A percentile compares a stretch with the other conserved stretches of the same genome.
phyloP scores from a whole-genome alignment of 2,329 filamentous ascomycete species.

The Gremmenia infestans region DNA sequence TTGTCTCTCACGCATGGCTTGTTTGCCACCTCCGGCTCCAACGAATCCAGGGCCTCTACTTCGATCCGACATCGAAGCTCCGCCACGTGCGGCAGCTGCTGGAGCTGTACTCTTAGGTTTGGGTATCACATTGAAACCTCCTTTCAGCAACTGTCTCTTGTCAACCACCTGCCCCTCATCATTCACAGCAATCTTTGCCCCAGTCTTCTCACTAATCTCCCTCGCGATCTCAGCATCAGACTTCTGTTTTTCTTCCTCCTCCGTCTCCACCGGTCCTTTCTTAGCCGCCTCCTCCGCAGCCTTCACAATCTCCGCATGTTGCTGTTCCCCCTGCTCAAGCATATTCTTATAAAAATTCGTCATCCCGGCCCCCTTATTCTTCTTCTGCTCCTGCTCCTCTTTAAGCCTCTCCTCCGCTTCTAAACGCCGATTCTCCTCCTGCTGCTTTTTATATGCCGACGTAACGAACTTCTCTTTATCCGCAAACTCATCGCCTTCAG shows the following conservation, averaged over 20 bases:
- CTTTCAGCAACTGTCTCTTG: constrained; percentile 71
- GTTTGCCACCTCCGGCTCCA: constrained; percentile 47
- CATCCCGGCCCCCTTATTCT: constrained; percentile 66
- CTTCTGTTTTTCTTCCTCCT: constrained; percentile 41
- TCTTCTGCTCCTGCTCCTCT: constrained; percentile 60
- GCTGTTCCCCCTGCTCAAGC: constrained; percentile 64
- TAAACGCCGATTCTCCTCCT: constrained; percentile 65
- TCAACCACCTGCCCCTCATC: constrained; percentile 81
- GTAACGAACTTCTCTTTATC: constrained; percentile 87
- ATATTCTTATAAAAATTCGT: constrained; percentile 72
- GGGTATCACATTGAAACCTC: constrained; percentile 67
- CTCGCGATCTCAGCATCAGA: constrained; percentile 59
- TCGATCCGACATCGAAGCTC: constrained; percentile 19
- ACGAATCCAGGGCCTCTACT: constrained; percentile 34
- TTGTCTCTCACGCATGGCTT: constrained; percentile 70
- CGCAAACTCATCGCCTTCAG: constrained; percentile 73
- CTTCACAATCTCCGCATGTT: constrained; percentile 64
- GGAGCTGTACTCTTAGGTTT: constrained; percentile 49
- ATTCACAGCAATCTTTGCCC: constrained; percentile 62
- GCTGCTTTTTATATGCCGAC: constrained; percentile 74
- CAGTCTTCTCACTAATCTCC: constrained; percentile 58
- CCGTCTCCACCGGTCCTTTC: constrained; percentile 36
- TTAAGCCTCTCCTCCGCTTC: constrained; percentile 66
- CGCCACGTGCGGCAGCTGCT: constrained; percentile 12
- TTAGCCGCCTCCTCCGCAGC: constrained; percentile 55